Base-by-base conservation (phyloP, 2,329 filamentous ascomycete species). In the Ophiostoma sp. region DNA sequence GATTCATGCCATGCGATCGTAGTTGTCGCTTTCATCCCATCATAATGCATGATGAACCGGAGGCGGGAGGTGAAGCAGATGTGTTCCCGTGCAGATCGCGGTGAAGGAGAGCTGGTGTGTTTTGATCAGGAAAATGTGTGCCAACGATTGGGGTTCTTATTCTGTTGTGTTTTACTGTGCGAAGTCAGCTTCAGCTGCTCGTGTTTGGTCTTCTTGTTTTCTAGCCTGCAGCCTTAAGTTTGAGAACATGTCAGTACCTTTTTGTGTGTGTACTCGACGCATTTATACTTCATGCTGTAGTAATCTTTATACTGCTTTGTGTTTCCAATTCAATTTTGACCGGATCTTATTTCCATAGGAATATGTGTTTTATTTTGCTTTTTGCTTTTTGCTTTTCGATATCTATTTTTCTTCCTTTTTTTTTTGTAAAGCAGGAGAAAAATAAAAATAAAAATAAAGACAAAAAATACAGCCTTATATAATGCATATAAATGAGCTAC, bases 1-100 rank as follows among this genome's bases (percentile, higher is more conserved):
- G 48, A 28, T 52, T 69, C 45, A 52, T 69, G 66, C 45, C 45
- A 36, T 69, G 66, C 45, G 45, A 52, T 69, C 25, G 7, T 15
- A 11, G 28, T 36, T 12, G 45, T 55, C 45, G 5, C 1, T 19
- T 45, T 69, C 66, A 15, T 69, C 66, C 31, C 66, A 55, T 36
- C 48, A 9, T 8, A 9, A 12, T 7, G 45, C 66, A 69, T 69
- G 19, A 39, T 25, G 31, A n/a, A 22, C 7, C 61, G 42, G 17
- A 3, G 22, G 25, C 42, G 42, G 25, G 17, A 15, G 2, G 2
- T 64, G 19, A 22, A 33, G 42, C 64, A 68, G 64, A 68, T 33
- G 64, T n/a, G 25, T 31, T 50, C 15, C 42, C 25, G 64, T 33
- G 22, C 15, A 22, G 39, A 48, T 48, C 42, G 19, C 36, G 22